These are phyloP conservation scores for Globisporangium spinosum DNA, from an alignment of 352 stramenopile species.

Conservation along the genomic window DNA sequence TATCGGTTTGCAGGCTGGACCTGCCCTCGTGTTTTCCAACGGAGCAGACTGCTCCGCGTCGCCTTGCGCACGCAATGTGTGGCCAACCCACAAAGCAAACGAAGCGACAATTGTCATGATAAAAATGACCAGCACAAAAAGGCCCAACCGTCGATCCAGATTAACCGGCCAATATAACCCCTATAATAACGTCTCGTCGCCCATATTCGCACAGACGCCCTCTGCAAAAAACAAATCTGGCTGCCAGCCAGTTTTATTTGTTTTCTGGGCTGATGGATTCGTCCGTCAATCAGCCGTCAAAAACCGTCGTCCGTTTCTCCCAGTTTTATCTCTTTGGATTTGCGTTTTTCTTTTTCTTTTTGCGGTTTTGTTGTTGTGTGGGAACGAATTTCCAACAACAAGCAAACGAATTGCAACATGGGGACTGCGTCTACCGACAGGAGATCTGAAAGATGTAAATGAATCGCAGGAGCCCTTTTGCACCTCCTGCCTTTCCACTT, in stretches of 20 bases:
- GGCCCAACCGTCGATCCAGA: not conserved
- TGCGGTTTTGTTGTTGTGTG: not conserved
- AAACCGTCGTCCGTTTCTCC: not conserved
- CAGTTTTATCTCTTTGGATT: not conserved
- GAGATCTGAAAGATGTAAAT: slow-evolving; percentile 15
- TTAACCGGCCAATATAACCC: not conserved
- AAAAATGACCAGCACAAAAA: not conserved
- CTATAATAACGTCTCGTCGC: not conserved
- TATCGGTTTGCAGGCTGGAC: not conserved
- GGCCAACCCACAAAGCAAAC: not conserved
- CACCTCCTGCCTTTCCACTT: not conserved
- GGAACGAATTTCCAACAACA: not conserved
- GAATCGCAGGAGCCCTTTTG: slow-evolving; percentile 6
- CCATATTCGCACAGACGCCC: not conserved
- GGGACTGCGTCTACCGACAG: slow-evolving; percentile 2
- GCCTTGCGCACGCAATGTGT: not conserved
- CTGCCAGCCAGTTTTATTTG: not conserved
- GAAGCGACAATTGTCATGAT: not conserved
- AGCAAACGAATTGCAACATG: not conserved
- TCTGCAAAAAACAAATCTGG: not conserved
- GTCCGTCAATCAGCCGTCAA: not conserved
- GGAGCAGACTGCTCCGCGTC: not conserved
- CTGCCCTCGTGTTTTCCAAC: not conserved
- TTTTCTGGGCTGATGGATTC: not conserved
- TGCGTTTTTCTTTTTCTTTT: not conserved